phyloP scores from a whole-genome alignment of 768 basidiomycete genomes.

The Rubroboletus satanas region DNA sequence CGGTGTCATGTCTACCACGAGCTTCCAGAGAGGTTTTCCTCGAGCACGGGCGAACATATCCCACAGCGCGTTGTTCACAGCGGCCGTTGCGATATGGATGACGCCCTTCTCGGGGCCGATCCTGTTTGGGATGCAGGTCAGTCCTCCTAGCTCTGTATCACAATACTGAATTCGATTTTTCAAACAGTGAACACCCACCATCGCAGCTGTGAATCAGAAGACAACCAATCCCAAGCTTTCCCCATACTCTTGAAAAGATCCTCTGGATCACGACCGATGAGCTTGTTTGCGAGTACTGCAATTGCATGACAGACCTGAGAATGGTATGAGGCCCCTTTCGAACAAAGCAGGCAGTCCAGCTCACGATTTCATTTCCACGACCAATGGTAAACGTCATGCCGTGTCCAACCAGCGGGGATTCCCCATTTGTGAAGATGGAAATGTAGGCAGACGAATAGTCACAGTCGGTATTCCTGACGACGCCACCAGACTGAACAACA shows the following conservation, averaged over 20 bases:
- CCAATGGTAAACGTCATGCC: conserved; percentile 96
- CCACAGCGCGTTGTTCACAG: conserved; percentile 92
- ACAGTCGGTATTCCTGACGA: conserved; percentile 82
- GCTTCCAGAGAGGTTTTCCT: conserved; percentile 89
- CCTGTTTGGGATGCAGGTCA: conserved; percentile 38
- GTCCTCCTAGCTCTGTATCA: not conserved
- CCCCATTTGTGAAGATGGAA: conserved; percentile 63
- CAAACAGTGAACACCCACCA: conserved; percentile 47
- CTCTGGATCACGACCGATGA: conserved; percentile 79
- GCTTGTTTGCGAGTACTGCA: conserved; percentile 70
- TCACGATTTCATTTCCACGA: conserved; percentile 89
- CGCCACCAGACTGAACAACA: not conserved
- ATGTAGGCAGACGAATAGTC: conserved; percentile 96
- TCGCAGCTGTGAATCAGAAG: conserved; percentile 85
- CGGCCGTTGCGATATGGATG: conserved; percentile 84
- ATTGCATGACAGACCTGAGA: conserved; percentile 77
- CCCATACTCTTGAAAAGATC: conserved; percentile 89
- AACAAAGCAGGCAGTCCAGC: conserved; percentile 2
- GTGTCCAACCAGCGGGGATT: conserved; percentile 70
- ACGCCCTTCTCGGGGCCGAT: conserved; percentile 96
- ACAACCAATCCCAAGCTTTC: conserved; percentile 81
- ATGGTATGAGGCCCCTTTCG: not conserved
- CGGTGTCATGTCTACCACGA: conserved; percentile 87
- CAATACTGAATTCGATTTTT: not conserved
- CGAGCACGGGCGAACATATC: conserved; percentile 83